Conservation (phyloP, 352 stramenopile genomes). For the Thalassiosira mediterranea region DNA sequence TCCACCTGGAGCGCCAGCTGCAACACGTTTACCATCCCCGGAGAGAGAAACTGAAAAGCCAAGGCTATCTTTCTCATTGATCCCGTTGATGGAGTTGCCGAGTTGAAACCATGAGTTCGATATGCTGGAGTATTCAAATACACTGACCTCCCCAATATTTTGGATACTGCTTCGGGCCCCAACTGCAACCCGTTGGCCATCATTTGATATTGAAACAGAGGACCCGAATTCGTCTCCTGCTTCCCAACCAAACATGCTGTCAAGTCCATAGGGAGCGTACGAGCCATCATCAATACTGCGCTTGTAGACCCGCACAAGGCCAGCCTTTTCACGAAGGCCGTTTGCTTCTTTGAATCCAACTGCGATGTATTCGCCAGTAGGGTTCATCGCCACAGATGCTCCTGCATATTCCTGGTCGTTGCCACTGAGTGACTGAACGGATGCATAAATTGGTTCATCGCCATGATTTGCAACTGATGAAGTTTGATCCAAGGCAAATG, state of each 20-base stretch:
- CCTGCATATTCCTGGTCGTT: constrained; percentile 42
- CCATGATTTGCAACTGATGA: no score
- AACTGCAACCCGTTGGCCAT: constrained; percentile 42
- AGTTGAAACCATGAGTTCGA: constrained; percentile 38
- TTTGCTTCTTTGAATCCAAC: constrained; percentile 42
- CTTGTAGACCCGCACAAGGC: constrained; percentile 48
- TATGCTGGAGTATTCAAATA: constrained; percentile 38
- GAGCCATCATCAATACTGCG: constrained; percentile 4
- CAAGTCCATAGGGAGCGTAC: constrained; percentile 30
- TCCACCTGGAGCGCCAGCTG: constrained; percentile 35
- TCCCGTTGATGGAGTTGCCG: constrained; percentile 40
- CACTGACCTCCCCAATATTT: constrained; percentile 39
- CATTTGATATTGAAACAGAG: constrained; percentile 47
- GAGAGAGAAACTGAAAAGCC: constrained; percentile 50
- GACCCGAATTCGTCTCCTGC: constrained; percentile 50
- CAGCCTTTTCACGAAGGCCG: constrained; percentile 14
- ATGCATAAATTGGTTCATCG: constrained; percentile 27
- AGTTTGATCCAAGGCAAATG: no score
- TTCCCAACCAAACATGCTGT: constrained; percentile 47
- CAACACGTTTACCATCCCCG: constrained; percentile 31
- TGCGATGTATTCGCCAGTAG: constrained; percentile 43
- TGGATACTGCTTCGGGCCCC: constrained; percentile 42
- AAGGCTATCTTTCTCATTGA: constrained; percentile 34
- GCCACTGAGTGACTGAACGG: constrained; percentile 30
- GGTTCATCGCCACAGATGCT: constrained; percentile 27